phyloP scores from a whole-genome alignment of 768 basidiomycete genomes.

The Aureoboletus auriporus region DNA sequence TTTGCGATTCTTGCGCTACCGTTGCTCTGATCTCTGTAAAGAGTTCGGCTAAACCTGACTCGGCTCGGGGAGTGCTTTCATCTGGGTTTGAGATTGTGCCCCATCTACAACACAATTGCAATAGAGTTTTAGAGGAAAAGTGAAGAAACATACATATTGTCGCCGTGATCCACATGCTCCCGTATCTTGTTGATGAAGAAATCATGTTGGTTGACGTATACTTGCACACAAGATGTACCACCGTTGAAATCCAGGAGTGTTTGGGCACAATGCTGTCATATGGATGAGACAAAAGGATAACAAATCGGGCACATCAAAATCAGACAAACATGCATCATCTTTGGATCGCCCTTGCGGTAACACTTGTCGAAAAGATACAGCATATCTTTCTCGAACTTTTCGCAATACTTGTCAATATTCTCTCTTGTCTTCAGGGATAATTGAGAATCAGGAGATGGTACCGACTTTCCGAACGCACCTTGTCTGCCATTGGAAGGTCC shows the following conservation, averaged over 20 bases:
- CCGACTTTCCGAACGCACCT: slow-evolving; percentile 41
- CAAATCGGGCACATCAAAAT: slow-evolving; percentile 12
- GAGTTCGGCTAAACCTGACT: slow-evolving; percentile 73
- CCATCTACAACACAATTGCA: slow-evolving; percentile 64
- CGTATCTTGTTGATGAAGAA: slow-evolving; percentile 96
- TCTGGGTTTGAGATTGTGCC: slow-evolving; percentile 74
- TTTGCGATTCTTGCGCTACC: slow-evolving; percentile 93
- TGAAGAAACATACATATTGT: slow-evolving; percentile 50
- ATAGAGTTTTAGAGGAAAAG: neutral
- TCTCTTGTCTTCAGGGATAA: slow-evolving; percentile 66
- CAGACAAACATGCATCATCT: slow-evolving; percentile 91
- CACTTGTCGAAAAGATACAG: slow-evolving; percentile 92
- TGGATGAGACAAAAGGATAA: slow-evolving; percentile 8
- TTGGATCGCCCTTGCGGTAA: slow-evolving; percentile 95
- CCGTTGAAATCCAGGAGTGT: slow-evolving; percentile 97
- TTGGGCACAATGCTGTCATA: slow-evolving; percentile 89
- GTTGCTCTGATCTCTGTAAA: slow-evolving; percentile 87
- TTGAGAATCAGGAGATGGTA: neutral
- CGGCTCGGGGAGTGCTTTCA: slow-evolving; percentile 67
- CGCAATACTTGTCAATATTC: slow-evolving; percentile 94
- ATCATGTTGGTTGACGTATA: slow-evolving; percentile 99
- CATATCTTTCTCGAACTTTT: slow-evolving; percentile 99
- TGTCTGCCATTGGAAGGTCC: slow-evolving; percentile 77
- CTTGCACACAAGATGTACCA: slow-evolving; percentile 92
- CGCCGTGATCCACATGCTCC: slow-evolving; percentile 51